Conservation (phyloP, 1,284 basidiomycete species). For the Flammula alnicola region DNA sequence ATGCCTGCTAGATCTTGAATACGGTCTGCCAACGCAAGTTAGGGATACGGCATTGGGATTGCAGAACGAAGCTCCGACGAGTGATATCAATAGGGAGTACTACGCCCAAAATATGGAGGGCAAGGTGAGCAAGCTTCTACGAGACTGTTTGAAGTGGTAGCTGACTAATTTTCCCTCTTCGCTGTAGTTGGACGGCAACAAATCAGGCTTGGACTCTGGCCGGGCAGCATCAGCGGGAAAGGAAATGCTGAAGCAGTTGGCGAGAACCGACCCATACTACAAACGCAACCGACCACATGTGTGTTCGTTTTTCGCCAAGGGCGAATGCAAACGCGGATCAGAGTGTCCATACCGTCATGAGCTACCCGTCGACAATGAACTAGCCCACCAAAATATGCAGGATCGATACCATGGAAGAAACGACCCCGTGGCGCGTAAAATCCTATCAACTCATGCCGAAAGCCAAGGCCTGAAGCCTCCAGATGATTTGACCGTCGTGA, state of each 20-base stretch:
- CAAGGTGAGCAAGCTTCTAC: constrained; percentile 56
- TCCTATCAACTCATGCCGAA: constrained; percentile 76
- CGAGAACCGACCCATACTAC: constrained; percentile 94
- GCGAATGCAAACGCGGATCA: constrained; percentile 88
- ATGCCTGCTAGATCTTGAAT: constrained; percentile 95
- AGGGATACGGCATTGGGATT: constrained; percentile 93
- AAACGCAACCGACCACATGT: constrained; percentile 94
- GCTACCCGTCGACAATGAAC: constrained; percentile 79
- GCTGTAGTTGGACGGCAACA: constrained; percentile 70
- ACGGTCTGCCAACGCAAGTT: constrained; percentile 95
- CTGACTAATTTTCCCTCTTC: background rate
- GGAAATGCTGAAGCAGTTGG: constrained; percentile 94
- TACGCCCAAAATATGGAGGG: constrained; percentile 96
- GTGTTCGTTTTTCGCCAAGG: constrained; percentile 96
- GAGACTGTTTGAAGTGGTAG: background rate
- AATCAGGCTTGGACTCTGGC: constrained; percentile 70
- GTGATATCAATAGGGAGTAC: constrained; percentile 97
- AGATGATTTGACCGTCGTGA: constrained; percentile 83
- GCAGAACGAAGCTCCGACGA: constrained; percentile 89
- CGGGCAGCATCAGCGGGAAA: constrained; percentile 82
- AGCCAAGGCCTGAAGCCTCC: constrained; percentile 86
- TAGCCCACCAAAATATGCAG: constrained; percentile 91
- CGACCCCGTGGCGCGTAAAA: constrained; percentile 91
- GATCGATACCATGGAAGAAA: constrained; percentile 91
- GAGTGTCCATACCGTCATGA: constrained; percentile 98